These are phyloP conservation scores for Hymenoscyphus repandus DNA, from an alignment of 2,329 filamentous ascomycete genomes.

Conservation along the genomic window DNA sequence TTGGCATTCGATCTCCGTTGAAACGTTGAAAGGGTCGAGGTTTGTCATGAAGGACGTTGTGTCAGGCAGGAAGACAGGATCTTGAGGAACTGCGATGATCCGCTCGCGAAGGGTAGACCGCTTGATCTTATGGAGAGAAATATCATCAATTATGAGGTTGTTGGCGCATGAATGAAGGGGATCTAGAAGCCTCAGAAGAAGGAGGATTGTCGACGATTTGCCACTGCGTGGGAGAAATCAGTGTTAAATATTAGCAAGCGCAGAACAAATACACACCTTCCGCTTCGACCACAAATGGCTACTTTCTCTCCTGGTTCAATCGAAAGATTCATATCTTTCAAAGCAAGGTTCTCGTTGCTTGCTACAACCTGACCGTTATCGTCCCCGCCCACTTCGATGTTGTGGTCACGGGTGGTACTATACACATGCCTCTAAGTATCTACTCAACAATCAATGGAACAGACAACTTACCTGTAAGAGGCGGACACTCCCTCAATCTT, in stretches of 20 bases:
- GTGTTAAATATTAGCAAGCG: neutral
- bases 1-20: neutral
- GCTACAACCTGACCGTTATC: neutral
- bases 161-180: slow-evolving; percentile 34
- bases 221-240: slow-evolving; percentile 33
- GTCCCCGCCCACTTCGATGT: neutral
- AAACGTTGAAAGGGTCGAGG: slow-evolving; percentile 40
- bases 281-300: slow-evolving; percentile 47
- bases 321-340: slow-evolving; percentile 7
- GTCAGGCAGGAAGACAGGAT: slow-evolving; percentile 41
- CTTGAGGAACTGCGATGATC: slow-evolving; percentile 44
- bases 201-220: slow-evolving; percentile 44
- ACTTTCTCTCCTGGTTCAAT: slow-evolving; percentile 39
- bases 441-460: neutral
- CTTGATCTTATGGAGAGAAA: slow-evolving; percentile 34
- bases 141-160: slow-evolving; percentile 38
- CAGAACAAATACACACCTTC: slow-evolving; percentile 27
- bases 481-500: slow-evolving; percentile 11
- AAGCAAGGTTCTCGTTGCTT: slow-evolving; percentile 1
- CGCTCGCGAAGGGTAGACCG: slow-evolving; percentile 40
- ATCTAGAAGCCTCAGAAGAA: slow-evolving; percentile 45
- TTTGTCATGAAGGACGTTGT: slow-evolving; percentile 39
- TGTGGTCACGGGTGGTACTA: neutral
- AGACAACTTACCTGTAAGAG: slow-evolving; percentile 2
- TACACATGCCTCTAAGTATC: neutral